phyloP scores from a whole-genome alignment of 164 flowering plant species.

The Liriodendron chinense region DNA sequence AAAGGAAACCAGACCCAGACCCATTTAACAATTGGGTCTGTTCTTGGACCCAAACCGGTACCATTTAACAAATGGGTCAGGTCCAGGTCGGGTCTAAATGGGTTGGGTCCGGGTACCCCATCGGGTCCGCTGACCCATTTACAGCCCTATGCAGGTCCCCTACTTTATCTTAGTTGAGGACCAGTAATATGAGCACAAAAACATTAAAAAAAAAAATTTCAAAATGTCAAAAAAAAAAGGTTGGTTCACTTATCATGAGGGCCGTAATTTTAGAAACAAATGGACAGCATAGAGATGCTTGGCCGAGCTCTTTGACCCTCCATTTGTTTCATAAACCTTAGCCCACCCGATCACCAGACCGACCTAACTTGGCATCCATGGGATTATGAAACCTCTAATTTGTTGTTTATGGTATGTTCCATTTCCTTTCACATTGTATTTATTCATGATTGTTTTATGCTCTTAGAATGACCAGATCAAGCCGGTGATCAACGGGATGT shows the following conservation, averaged over 20 bases:
- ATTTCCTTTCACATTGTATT: neutral
- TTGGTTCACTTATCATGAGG: no score
- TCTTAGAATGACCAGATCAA: constrained; percentile 68
- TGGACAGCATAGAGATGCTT: neutral
- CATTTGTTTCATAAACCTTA: neutral
- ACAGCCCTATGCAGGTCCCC: no score
- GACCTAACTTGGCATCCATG: neutral
- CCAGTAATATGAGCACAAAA: neutral
- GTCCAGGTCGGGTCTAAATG: no score
- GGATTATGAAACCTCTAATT: neutral
- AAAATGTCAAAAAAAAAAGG: neutral
- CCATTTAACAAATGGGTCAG: no score
- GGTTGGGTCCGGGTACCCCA: no score
- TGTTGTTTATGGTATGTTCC: no score
- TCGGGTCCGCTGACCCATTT: no score
- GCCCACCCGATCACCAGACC: neutral
- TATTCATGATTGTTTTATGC: neutral
- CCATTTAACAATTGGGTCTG: no score
- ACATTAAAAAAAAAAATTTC: neutral
- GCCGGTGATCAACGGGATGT: constrained; percentile 60
- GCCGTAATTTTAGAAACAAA: neutral
- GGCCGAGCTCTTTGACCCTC: neutral
- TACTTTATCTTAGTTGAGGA: no score
- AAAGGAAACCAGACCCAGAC: no score
- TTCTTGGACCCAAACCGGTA: no score